Percentiles rank a stretch among this genome's conserved stretches.
Conservation (phyloP, 768 basidiomycete genomes). For the Boletus tomentosulus region DNA sequence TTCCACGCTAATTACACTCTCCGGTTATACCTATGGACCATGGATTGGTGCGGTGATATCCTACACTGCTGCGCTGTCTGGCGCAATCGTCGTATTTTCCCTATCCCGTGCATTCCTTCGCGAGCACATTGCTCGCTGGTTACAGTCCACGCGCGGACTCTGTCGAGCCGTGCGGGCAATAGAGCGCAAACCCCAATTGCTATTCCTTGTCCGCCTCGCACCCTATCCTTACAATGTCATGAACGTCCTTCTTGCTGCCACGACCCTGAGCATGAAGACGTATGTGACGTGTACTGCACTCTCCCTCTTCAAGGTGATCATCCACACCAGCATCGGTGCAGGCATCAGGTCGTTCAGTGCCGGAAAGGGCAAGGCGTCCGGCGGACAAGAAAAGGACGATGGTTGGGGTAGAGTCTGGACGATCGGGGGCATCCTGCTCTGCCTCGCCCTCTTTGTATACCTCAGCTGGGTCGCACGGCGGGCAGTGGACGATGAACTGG, state of each 20-base stretch:
- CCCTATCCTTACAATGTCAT: conserved; percentile 93
- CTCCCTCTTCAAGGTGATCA: conserved; percentile 83
- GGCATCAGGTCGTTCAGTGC: conserved; percentile 73
- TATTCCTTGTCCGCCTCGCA: conserved; percentile 90
- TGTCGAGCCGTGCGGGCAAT: conserved; percentile 82
- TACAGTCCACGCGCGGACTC: conserved; percentile 65
- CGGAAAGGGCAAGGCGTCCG: conserved; percentile 46
- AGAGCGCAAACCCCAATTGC: conserved; percentile 79
- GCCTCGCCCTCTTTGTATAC: conserved; percentile 73
- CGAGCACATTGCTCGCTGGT: conserved; percentile 66
- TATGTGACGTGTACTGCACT: conserved; percentile 79
- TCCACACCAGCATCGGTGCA: conserved; percentile 85
- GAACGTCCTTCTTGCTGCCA: conserved; percentile 89
- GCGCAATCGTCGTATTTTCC: conserved; percentile 80
- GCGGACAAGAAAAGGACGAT: conserved; percentile 36
- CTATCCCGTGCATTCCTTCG: conserved; percentile 74
- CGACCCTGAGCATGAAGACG: conserved; percentile 72
- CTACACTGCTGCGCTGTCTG: conserved; percentile 79
- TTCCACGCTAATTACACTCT: conserved; percentile 87
- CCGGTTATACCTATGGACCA: conserved; percentile 87
- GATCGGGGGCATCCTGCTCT: conserved; percentile 64
- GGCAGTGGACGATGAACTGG: conserved; percentile 54
- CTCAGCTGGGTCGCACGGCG: conserved; percentile 75
- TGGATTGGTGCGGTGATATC: conserved; percentile 83
- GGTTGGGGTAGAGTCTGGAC: conserved; percentile 57